phyloP scores from a whole-genome alignment of 2,329 filamentous ascomycete species.

The Gremmenia infestans region DNA sequence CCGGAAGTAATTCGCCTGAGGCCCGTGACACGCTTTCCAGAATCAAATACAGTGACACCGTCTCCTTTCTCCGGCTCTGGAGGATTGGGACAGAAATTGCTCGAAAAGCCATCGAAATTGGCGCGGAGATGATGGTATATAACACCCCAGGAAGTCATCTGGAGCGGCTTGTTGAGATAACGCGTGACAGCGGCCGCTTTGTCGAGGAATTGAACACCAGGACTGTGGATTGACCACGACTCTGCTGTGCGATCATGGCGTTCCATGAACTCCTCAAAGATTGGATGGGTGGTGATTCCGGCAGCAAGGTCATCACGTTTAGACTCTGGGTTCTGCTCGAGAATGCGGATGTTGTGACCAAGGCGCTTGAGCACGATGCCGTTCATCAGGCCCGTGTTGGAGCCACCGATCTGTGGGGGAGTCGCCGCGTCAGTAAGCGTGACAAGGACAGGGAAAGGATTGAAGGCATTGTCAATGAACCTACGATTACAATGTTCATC shows the following conservation, averaged over 20 bases:
- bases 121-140: slow-evolving; percentile 17
- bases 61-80: slow-evolving; percentile 12
- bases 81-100: slow-evolving; percentile 7
- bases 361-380: slow-evolving; percentile 8
- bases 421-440: neutral
- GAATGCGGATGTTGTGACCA: slow-evolving; percentile 11
- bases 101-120: slow-evolving; percentile 17
- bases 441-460: neutral
- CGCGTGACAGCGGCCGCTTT: slow-evolving; percentile 4
- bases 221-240: neutral
- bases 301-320: slow-evolving; percentile 8
- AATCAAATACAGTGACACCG: slow-evolving; percentile 3
- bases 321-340: slow-evolving; percentile 10
- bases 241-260: slow-evolving; percentile 5
- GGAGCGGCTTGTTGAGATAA: slow-evolving; percentile 1
- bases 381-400: slow-evolving; percentile 6
- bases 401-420: slow-evolving; percentile 6
- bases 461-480: neutral
- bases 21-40: neutral
- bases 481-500: neutral
- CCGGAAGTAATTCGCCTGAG: neutral
- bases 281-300: slow-evolving; percentile 12
- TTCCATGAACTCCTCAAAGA: slow-evolving; percentile 10
- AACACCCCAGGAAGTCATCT: slow-evolving; percentile 15
- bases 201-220: neutral